phyloP scores from a whole-genome alignment of 352 stramenopile species.

The Phytophthora agathidicida region DNA sequence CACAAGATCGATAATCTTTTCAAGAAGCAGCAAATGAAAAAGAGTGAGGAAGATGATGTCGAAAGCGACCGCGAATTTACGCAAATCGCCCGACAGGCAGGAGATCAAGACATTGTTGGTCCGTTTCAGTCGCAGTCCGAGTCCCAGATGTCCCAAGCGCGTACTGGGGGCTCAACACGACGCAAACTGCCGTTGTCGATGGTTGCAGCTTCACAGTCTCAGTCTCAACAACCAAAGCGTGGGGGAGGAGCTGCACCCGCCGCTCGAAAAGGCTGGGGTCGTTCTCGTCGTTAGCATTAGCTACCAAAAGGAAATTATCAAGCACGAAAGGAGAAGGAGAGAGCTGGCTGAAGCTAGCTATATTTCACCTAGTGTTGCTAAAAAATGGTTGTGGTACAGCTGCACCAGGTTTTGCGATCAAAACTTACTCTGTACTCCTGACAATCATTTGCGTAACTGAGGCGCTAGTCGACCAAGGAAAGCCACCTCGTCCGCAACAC shows the following conservation, averaged over 20 bases:
- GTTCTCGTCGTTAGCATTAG: conserved; percentile 51
- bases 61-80: conserved; percentile 79
- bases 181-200: conserved; percentile 81
- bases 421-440: no score
- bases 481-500: conserved; percentile 38
- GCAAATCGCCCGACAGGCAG: conserved; percentile 35
- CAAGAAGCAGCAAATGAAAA: conserved; percentile 38
- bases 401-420: no score
- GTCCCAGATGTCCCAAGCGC: conserved; percentile 40
- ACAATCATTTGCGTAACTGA: conserved; percentile 10
- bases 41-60: conserved; percentile 55
- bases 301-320: conserved; percentile 11
- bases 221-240: conserved; percentile 34
- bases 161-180: conserved; percentile 35
- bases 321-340: conserved; percentile 11
- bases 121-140: conserved; percentile 49
- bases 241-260: conserved; percentile 22
- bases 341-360: conserved; percentile 8
- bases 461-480: conserved; percentile 40
- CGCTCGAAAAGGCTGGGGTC: conserved; percentile 71
- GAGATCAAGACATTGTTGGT: conserved; percentile 21
- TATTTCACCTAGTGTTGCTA: conserved; percentile 25
- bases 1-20: conserved; percentile 71
- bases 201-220: conserved; percentile 58
- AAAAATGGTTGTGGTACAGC: no score